These are phyloP conservation scores for Microcera coccophila DNA, from an alignment of 2,329 filamentous ascomycete species.

Conservation along the genomic window DNA sequence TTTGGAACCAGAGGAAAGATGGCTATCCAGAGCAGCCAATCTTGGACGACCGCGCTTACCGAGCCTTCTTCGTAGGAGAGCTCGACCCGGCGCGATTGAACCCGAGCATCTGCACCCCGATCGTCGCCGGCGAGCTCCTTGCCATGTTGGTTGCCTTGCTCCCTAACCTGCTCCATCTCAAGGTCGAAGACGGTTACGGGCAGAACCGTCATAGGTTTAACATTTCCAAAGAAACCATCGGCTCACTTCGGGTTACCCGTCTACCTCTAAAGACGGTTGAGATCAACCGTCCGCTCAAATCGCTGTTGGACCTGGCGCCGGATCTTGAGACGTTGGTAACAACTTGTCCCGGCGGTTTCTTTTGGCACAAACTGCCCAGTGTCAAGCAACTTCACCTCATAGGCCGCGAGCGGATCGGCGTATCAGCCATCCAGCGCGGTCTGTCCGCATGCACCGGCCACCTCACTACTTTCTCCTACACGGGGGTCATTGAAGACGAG, in stretches of 20 bases:
- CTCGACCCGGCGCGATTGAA: neutral
- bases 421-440: neutral
- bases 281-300: neutral
- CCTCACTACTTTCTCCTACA: neutral
- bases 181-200: neutral
- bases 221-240: slow-evolving; percentile 1
- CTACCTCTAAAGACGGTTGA: slow-evolving; percentile 3
- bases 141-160: slow-evolving; percentile 5
- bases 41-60: neutral
- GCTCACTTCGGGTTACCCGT: slow-evolving; percentile 1
- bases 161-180: slow-evolving; percentile 2
- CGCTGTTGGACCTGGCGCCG: neutral
- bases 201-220: neutral
- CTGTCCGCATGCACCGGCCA: neutral
- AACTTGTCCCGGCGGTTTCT: no score
- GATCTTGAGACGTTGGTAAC: no score
- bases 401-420: neutral
- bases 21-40: neutral
- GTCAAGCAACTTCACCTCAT: neutral
- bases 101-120: neutral
- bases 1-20: slow-evolving; percentile 2
- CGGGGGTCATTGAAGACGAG: neutral
- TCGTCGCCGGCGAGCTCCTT: slow-evolving; percentile 1
- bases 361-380: no score
- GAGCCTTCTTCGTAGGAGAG: slow-evolving; percentile 2